Evolutionary conservation across 139 green algal genomes (phyloP), one percentile per base, ranked within the genome.

Genomic region (Monoraphidium neglectum): DNA sequence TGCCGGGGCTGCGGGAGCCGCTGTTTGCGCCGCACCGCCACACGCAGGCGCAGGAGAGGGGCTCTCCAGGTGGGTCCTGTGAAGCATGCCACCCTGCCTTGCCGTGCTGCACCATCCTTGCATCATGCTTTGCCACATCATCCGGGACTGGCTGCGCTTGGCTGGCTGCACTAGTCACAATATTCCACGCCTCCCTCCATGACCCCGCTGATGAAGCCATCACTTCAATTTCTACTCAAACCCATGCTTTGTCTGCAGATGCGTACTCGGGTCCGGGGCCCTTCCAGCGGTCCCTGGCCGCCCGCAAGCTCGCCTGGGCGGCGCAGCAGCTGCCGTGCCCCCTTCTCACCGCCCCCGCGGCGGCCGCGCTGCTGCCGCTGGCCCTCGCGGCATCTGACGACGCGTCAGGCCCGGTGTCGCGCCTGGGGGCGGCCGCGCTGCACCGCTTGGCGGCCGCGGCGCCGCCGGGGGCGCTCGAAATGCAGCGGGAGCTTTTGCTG

Each of bases 261-360:
- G 1, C 59, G 15, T 77, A 77, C 72, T 40, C 47, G 26, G 72
- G 72, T 2, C 72, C 72, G 36, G 60, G 38, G 36, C 67, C 72
- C 5, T 91, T 86, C 35, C 30, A 81, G n/a, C 83, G 87, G 33
- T 75, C 72, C 35, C 23, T 89, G 12, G 82, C 87, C 18, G 78
- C 72, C 2, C 83, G 80, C 3, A 77, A 84, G 67, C 74, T 87
- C 24, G 82, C 87, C 30, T 86, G 68, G 72, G 54, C 86, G 26
- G 46, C 87, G 0, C 64, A 81, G 66, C 67, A 68, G 24, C 40
- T 81, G 10, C 40, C 65, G 24, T 46, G 78, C 24, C 49, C 77
- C 40, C 71, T 61, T 1, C 35, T 79, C 0, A 38, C 36, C 23
- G 30, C 1, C 46, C n/a, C 35, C 63, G 33, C 8, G 21, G 47